Conservation (phyloP, 2,329 filamentous ascomycete genomes). For the Magnaporthiopsis poae region DNA sequence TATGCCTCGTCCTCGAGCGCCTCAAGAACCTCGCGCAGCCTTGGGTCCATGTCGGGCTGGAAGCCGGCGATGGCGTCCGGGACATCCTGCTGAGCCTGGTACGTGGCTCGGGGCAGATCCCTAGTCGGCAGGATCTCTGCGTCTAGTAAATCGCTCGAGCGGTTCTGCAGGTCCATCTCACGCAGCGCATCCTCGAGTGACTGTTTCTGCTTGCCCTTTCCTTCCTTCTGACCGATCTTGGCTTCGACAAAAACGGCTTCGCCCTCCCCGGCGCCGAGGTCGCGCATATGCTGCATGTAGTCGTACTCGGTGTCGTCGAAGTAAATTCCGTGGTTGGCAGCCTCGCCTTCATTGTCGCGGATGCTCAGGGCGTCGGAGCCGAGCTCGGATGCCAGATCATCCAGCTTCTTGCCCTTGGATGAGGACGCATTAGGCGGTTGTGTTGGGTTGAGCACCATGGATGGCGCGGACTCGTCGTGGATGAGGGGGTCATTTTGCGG, state of each 20-base stretch:
- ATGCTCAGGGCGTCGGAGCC: slow-evolving; percentile 56
- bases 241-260: slow-evolving; percentile 76
- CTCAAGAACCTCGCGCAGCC: slow-evolving; percentile 80
- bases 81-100: slow-evolving; percentile 86
- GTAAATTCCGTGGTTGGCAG: slow-evolving; percentile 85
- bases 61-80: slow-evolving; percentile 88
- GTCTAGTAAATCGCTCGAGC: slow-evolving; percentile 52
- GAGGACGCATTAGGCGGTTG: slow-evolving; percentile 35
- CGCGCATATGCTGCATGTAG: slow-evolving; percentile 97
- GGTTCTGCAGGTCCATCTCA: slow-evolving; percentile 46
- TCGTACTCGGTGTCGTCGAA: slow-evolving; percentile 94
- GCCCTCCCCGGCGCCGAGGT: slow-evolving; percentile 64
- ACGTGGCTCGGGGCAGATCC: slow-evolving; percentile 65
- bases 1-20: slow-evolving; percentile 92
- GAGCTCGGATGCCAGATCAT: slow-evolving; percentile 68
- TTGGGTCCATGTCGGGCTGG: slow-evolving; percentile 94
- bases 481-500: slow-evolving; percentile 96
- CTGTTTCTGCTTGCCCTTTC: slow-evolving; percentile 65
- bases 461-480: slow-evolving; percentile 77
- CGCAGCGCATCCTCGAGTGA: slow-evolving; percentile 74
- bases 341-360: slow-evolving; percentile 87
- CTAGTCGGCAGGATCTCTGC: slow-evolving; percentile 70
- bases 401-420: slow-evolving; percentile 52
- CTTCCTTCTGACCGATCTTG: slow-evolving; percentile 40
- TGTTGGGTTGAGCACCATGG: slow-evolving; percentile 77